Percentiles rank a stretch among this genome's conserved stretches.
Evolutionary conservation across 2,329 filamentous ascomycete species (phyloP).

Genomic region (Fusarium penzigii): DNA sequence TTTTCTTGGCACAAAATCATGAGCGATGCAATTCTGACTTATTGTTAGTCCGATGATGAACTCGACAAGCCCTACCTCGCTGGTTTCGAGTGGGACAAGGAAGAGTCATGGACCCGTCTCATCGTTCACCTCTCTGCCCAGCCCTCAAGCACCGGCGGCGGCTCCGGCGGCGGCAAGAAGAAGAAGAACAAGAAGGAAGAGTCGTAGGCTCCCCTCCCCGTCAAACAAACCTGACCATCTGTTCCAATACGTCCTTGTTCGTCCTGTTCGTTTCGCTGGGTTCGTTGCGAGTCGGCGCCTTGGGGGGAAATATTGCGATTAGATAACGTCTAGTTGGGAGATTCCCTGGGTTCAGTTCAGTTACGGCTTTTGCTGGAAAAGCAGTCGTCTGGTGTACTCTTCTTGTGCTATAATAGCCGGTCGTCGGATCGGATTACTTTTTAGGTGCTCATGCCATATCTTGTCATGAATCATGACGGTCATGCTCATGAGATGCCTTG

Average conservation of each 20-base stretch:
- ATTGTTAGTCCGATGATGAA: constrained; percentile 79
- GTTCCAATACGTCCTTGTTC: constrained; percentile 42
- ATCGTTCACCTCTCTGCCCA: constrained; percentile 83
- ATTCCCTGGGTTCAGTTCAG: too few relatives aligned
- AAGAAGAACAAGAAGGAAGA: constrained; percentile 68
- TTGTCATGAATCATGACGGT: constrained; percentile 2
- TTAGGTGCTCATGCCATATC: constrained; percentile 4
- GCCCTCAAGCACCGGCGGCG: constrained; percentile 47
- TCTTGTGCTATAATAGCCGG: constrained; percentile 25
- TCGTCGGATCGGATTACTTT: constrained; percentile 15
- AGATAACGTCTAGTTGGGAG: constrained; percentile 34
- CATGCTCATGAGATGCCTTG: constrained; percentile 12
- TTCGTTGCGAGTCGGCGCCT: constrained; percentile 43
- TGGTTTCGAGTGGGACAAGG: constrained; percentile 95
- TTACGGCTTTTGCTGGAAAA: constrained; percentile 16
- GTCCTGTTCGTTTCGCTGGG: constrained; percentile 41
- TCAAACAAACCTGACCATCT: constrained; percentile 33
- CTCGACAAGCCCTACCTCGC: constrained; percentile 83
- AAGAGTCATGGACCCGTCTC: constrained; percentile 85
- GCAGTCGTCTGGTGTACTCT: constrained; percentile 29
- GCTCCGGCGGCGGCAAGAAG: constrained; percentile 63
- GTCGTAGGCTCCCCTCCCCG: constrained; percentile 34
- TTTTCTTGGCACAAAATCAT: constrained; percentile 8
- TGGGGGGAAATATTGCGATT: constrained; percentile 42
- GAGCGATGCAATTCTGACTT: constrained; percentile 2